These are phyloP conservation scores for Aeschynomene evenia DNA, from an alignment of 306 rosid genomes.

Conservation along the genomic window DNA sequence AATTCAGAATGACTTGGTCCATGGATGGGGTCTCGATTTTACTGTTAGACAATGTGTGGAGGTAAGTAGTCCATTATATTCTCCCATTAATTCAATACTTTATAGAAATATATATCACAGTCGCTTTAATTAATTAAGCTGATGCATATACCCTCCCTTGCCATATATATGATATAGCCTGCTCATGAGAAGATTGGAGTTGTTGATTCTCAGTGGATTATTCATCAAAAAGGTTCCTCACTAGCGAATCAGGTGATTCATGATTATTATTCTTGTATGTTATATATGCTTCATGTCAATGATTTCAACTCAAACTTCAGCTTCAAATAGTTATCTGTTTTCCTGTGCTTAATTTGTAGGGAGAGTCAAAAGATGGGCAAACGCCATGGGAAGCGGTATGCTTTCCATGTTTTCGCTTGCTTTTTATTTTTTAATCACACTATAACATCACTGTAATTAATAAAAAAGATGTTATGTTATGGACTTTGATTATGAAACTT, in stretches of 20 bases:
- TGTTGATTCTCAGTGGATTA: conserved; percentile 95
- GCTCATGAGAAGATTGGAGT: conserved; percentile 98
- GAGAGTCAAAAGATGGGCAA: conserved; percentile 66
- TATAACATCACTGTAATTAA: not conserved
- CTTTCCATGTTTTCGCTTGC: not conserved
- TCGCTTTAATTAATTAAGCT: conserved; percentile 21
- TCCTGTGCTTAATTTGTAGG: conserved; percentile 48
- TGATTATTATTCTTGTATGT: too few species aligned
- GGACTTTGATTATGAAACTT: not conserved
- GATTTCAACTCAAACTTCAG: not conserved
- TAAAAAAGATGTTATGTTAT: not conserved
- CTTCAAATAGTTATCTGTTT: conserved; percentile 17
- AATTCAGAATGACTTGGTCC: conserved; percentile 92
- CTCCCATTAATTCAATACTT: not conserved
- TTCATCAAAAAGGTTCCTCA: conserved; percentile 90
- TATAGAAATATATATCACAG: too few species aligned
- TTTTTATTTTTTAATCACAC: not conserved
- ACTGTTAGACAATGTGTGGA: conserved; percentile 92
- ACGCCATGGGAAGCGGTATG: conserved; percentile 97
- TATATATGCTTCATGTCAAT: not conserved
- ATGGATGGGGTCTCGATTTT: conserved; percentile 99
- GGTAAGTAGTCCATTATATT: conserved; percentile 54
- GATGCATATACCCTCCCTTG: conserved; percentile 3
- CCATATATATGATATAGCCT: conserved; percentile 63
- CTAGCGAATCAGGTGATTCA: conserved; percentile 84